These are phyloP conservation scores for Mariannaea sp. DNA, from an alignment of 2,329 filamentous ascomycete species.

Conservation along the genomic window DNA sequence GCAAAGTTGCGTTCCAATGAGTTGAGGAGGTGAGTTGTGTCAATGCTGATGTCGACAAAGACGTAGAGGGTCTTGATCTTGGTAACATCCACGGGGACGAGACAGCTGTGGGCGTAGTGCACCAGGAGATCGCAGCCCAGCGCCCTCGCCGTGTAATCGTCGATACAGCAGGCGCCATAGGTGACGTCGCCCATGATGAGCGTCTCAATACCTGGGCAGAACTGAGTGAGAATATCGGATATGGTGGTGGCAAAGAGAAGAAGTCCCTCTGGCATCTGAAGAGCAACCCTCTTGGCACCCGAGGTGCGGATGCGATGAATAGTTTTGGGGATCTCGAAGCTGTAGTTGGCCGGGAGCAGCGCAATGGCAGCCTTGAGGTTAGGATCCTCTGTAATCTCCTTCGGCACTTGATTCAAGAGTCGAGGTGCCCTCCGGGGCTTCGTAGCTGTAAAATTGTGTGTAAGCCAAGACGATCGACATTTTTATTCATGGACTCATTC, in stretches of 20 bases:
- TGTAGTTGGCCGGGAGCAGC: conserved; percentile 93
- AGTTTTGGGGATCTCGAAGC: conserved; percentile 97
- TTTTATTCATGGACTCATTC: not conserved
- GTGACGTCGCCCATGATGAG: conserved; percentile 99
- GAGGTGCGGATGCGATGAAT: conserved; percentile 89
- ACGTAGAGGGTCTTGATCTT: conserved; percentile 97
- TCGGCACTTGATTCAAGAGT: conserved; percentile 88
- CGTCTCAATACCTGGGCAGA: conserved; percentile 89
- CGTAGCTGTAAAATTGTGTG: conserved; percentile 62
- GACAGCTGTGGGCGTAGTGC: conserved; percentile 95
- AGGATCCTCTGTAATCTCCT: conserved; percentile 81
- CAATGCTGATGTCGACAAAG: conserved; percentile 97
- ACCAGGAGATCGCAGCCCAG: conserved; percentile 93
- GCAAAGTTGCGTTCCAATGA: conserved; percentile 89
- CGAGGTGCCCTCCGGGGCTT: conserved; percentile 74
- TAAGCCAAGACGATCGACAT: conserved; percentile 17
- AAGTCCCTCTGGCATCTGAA: conserved; percentile 97
- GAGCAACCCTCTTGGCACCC: conserved; percentile 78
- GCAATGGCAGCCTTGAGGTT: conserved; percentile 86
- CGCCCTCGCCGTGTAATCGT: conserved; percentile 94
- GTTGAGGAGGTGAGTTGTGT: conserved; percentile 82
- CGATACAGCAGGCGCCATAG: conserved; percentile 97
- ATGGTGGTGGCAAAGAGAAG: conserved; percentile 96
- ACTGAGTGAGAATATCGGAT: conserved; percentile 92
- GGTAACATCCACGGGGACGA: conserved; percentile 95